Evolutionary conservation across 2,329 filamentous ascomycete species (phyloP).

Genomic region (Parasarocladium wereldwijsianum): DNA sequence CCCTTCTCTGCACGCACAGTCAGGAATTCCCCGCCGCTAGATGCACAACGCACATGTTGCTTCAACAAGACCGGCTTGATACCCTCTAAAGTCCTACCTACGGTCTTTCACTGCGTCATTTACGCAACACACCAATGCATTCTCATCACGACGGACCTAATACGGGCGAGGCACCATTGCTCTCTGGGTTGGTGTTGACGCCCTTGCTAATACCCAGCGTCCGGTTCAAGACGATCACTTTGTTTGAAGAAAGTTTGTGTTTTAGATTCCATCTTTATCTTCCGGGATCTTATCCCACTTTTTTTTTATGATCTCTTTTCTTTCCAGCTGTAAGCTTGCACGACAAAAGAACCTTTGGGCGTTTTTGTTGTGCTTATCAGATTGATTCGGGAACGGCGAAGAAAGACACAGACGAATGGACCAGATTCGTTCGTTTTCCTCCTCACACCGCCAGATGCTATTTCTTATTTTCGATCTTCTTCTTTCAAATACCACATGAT

Average conservation of each 20-base stretch:
- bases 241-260: background rate
- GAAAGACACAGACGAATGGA: background rate
- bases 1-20: constrained; percentile 14
- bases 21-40: constrained; percentile 10
- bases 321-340: background rate
- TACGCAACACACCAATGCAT: background rate
- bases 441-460: background rate
- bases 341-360: background rate
- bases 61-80: background rate
- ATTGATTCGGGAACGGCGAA: background rate
- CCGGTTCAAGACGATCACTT: background rate
- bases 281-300: background rate
- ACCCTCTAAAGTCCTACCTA: background rate
- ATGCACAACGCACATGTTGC: constrained; percentile 6
- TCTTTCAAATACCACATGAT: constrained; percentile 8
- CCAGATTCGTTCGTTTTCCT: background rate
- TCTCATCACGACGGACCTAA: constrained; percentile 1
- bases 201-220: background rate
- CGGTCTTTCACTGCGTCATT: no score
- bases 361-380: background rate
- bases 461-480: constrained; percentile 5
- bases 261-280: background rate
- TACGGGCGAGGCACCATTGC: background rate
- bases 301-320: constrained; percentile 1
- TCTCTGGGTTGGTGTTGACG: background rate